Evolutionary conservation across 768 basidiomycete species (phyloP).

Genomic region (Rickenella mellea): DNA sequence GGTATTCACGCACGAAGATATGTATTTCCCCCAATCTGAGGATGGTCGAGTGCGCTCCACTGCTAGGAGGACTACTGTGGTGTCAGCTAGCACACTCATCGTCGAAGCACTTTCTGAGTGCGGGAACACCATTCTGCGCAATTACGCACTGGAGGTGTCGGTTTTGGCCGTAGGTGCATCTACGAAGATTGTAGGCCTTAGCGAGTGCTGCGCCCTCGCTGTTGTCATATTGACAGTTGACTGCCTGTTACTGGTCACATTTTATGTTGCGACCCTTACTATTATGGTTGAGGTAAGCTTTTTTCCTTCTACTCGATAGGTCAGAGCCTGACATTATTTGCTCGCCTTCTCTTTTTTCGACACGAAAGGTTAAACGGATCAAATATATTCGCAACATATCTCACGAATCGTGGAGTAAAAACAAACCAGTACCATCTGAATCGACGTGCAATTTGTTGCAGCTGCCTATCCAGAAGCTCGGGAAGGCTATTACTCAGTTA

Average conservation of each 20-base stretch:
- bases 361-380: not conserved
- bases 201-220: slow-evolving; percentile 91
- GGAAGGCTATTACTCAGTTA: too few species aligned
- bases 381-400: slow-evolving; percentile 1
- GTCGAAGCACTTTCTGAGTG: slow-evolving; percentile 73
- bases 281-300: slow-evolving; percentile 85
- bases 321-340: too few species aligned
- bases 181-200: slow-evolving; percentile 78
- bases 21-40: slow-evolving; percentile 23
- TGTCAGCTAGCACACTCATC: slow-evolving; percentile 76
- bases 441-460: too few species aligned
- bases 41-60: slow-evolving; percentile 8
- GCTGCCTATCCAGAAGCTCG: too few species aligned
- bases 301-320: too few species aligned
- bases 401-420: slow-evolving; percentile 14
- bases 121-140: slow-evolving; percentile 79
- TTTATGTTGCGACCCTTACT: slow-evolving; percentile 81
- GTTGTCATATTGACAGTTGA: slow-evolving; percentile 82
- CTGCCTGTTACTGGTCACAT: slow-evolving; percentile 82
- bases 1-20: slow-evolving; percentile 76
- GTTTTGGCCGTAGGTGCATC: slow-evolving; percentile 84
- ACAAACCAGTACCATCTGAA: too few species aligned
- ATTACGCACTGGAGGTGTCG: slow-evolving; percentile 87
- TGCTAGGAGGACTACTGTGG: slow-evolving; percentile 33
- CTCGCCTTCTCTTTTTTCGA: too few species aligned